These are phyloP conservation scores for Bryum argenteum DNA, from an alignment of 225 moss, liverwort and hornwort species.

Conservation along the genomic window DNA sequence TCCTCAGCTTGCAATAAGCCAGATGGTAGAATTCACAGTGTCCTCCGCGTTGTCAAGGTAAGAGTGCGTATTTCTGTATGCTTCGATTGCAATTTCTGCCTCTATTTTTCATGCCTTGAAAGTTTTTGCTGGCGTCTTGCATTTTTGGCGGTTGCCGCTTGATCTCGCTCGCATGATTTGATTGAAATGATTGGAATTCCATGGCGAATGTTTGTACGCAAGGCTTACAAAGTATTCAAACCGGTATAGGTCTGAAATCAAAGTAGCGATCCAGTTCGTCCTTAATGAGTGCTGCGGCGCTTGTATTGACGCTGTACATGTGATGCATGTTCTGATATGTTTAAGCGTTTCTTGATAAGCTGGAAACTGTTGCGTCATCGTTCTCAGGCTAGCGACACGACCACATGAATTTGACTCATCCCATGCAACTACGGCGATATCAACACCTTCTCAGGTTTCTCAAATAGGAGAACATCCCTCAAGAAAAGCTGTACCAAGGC, in stretches of 20 bases:
- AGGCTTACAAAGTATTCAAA: background rate
- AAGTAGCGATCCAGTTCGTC: slow-evolving; percentile 8
- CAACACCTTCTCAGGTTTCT: slow-evolving; percentile 2
- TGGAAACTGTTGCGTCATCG: background rate
- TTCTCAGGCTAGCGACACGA: background rate
- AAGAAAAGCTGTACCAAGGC: slow-evolving; percentile 31
- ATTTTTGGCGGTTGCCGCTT: background rate
- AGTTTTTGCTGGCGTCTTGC: slow-evolving; percentile 8
- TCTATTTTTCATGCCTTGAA: background rate
- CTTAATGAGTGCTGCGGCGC: background rate
- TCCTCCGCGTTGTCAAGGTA: too few relatives aligned
- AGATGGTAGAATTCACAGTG: slow-evolving; percentile 21
- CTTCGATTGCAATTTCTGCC: slow-evolving; percentile 4
- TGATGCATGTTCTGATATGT: background rate
- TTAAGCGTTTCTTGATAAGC: slow-evolving; percentile 5
- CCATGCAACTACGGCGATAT: background rate
- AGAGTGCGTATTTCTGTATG: background rate
- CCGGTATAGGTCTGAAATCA: background rate
- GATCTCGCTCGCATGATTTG: slow-evolving; percentile 4
- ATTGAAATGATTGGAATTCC: background rate
- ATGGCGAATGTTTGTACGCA: background rate
- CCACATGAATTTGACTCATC: background rate
- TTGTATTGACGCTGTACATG: slow-evolving; percentile 7
- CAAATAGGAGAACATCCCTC: slow-evolving; percentile 11
- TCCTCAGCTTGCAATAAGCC: slow-evolving; percentile 35